phyloP scores from a whole-genome alignment of 1,139 yeast species.

The Saccharomyces hybrid region DNA sequence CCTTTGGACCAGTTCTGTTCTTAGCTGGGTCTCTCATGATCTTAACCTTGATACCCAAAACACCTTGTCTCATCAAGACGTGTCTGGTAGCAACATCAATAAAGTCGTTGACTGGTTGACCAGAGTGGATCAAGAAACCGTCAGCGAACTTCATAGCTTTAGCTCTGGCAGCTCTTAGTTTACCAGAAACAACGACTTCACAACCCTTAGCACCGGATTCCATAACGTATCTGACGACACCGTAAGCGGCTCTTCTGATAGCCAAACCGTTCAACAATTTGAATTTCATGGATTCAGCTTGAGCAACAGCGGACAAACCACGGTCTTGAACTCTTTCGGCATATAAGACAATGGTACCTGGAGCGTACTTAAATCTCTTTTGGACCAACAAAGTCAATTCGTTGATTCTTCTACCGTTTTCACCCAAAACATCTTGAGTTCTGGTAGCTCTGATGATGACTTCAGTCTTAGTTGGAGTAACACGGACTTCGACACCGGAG shows the following conservation, averaged over 20 bases:
- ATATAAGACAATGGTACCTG: constrained; percentile 89
- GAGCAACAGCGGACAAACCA: constrained; percentile 99
- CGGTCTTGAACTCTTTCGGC: constrained; percentile 99
- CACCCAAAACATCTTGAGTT: constrained; percentile 98
- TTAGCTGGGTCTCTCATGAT: constrained; percentile 98
- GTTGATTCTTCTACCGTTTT: constrained; percentile 99
- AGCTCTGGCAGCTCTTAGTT: constrained; percentile 99
- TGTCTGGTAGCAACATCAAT: constrained; percentile 99
- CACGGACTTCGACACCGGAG: constrained; percentile 99
- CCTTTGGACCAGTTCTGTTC: constrained; percentile 82
- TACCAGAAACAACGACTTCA: constrained; percentile 98
- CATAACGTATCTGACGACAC: constrained; percentile 99
- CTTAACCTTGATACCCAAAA: constrained; percentile 98
- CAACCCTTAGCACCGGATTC: constrained; percentile 99
- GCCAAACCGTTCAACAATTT: constrained; percentile 98
- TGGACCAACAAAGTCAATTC: constrained; percentile 95
- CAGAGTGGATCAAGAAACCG: constrained; percentile 99
- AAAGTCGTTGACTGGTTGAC: constrained; percentile 99
- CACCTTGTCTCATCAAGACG: constrained; percentile 99
- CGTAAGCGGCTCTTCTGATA: constrained; percentile 99
- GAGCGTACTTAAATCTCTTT: constrained; percentile 96
- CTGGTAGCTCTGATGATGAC: constrained; percentile 97
- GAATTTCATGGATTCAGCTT: constrained; percentile 98
- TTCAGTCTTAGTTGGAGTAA: constrained; percentile 96
- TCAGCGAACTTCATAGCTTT: constrained; percentile 99